phyloP scores from a whole-genome alignment of 352 stramenopile genomes.

The Phytophthora hibernalis region DNA sequence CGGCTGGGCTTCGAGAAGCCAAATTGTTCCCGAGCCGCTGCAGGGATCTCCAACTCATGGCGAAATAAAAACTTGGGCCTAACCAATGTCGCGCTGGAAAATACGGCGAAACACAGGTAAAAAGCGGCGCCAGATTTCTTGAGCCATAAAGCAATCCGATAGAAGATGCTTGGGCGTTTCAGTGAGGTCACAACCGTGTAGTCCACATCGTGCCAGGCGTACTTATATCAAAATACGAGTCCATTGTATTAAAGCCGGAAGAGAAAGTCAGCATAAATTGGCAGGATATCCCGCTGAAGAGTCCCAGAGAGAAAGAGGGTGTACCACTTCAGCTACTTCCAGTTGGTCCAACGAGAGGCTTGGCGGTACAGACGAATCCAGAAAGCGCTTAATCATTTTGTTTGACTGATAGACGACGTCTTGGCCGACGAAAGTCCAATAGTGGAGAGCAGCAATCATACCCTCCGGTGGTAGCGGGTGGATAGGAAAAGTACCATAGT shows the following conservation, averaged over 20 bases:
- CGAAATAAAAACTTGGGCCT: neutral
- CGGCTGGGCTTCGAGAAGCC: neutral
- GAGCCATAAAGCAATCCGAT: conserved; percentile 7
- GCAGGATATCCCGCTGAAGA: conserved; percentile 3
- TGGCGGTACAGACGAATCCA: neutral
- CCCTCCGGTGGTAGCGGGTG: neutral
- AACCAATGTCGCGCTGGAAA: neutral
- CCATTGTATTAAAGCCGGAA: conserved; percentile 13
- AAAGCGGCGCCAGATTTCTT: neutral
- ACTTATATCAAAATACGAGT: conserved; percentile 14
- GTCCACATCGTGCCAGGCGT: neutral
- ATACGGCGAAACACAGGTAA: conserved; percentile 1
- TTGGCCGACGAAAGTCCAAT: neutral
- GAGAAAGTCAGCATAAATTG: neutral
- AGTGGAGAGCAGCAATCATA: neutral
- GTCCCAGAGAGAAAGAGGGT: neutral
- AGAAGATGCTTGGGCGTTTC: conserved; percentile 1
- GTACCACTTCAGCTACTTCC: neutral
- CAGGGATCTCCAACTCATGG: too few species aligned
- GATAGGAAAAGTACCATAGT: neutral
- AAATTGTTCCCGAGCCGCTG: neutral
- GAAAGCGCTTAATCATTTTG: neutral
- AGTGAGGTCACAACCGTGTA: neutral
- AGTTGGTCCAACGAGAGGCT: neutral
- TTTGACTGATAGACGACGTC: neutral